Conservation (phyloP, 768 basidiomycete genomes). For the Psilocybe sp. region DNA sequence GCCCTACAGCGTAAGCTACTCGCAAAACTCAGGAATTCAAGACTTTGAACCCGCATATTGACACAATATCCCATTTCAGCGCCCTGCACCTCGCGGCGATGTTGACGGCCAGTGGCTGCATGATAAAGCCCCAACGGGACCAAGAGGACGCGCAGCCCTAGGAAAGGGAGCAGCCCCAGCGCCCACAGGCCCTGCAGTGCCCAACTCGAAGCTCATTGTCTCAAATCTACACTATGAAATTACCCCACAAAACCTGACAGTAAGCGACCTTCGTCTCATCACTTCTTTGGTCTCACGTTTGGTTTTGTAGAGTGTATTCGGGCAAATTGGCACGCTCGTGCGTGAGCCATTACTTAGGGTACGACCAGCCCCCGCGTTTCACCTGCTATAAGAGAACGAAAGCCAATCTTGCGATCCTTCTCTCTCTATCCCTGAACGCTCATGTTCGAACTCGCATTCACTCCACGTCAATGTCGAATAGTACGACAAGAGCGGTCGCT, state of each 20-base stretch:
- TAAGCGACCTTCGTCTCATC: constrained; percentile 35
- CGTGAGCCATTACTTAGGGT: constrained; percentile 94
- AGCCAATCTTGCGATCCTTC: constrained; percentile 47
- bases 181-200: constrained; percentile 28
- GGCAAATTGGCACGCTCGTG: constrained; percentile 87
- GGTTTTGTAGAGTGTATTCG: constrained; percentile 73
- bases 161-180: constrained; percentile 16
- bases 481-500: constrained; percentile 96
- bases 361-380: constrained; percentile 71
- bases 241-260: constrained; percentile 82
- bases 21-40: background rate
- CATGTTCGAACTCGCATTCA: constrained; percentile 25
- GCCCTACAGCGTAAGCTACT: constrained; percentile 25
- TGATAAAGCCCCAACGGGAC: constrained; percentile 62
- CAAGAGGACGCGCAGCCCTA: constrained; percentile 22
- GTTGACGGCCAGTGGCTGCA: constrained; percentile 72
- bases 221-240: constrained; percentile 92
- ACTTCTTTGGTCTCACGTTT: background rate
- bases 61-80: constrained; percentile 32
- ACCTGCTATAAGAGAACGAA: constrained; percentile 49
- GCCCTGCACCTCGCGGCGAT: constrained; percentile 45
- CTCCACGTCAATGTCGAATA: constrained; percentile 33
- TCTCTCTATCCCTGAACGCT: constrained; percentile 26
- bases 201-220: constrained; percentile 62
- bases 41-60: background rate